Evolutionary conservation across 768 basidiomycete species (phyloP).

Genomic region (Amanita rimosa): DNA sequence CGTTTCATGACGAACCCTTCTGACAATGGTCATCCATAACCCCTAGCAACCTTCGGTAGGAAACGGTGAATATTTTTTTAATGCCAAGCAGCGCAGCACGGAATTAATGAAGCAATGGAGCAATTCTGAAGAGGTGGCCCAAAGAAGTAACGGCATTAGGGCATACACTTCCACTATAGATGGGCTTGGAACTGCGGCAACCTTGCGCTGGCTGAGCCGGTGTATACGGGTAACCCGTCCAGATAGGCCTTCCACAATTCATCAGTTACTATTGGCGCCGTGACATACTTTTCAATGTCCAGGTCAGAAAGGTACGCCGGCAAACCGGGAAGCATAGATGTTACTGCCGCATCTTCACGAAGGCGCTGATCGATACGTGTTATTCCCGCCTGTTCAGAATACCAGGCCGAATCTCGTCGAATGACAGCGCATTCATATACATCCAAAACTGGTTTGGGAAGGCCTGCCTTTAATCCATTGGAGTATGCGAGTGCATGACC

Average conservation of each 20-base stretch:
- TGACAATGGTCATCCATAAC: too few species aligned
- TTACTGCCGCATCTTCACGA: conserved; percentile 34
- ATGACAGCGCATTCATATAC: conserved; percentile 44
- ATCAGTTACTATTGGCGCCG: conserved; percentile 43
- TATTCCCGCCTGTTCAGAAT: conserved; percentile 39
- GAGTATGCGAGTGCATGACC: conserved; percentile 55
- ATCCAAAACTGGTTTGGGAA: conserved; percentile 40
- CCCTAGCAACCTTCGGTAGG: too few species aligned
- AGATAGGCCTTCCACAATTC: conserved; percentile 37
- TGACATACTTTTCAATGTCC: conserved; percentile 37
- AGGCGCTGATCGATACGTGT: conserved; percentile 34
- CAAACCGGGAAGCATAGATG: conserved; percentile 31
- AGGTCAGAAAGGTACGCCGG: conserved; percentile 28
- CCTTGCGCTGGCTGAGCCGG: conserved; percentile 28
- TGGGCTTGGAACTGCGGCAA: conserved; percentile 29
- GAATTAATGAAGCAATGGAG: not conserved
- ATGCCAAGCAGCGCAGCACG: too few species aligned
- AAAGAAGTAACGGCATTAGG: not conserved
- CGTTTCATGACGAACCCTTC: too few species aligned
- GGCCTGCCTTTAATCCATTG: conserved; percentile 29
- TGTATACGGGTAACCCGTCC: conserved; percentile 25
- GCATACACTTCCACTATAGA: conserved; percentile 26
- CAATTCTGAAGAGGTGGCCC: not conserved
- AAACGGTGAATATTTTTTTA: too few species aligned
- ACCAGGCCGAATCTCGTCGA: conserved; percentile 47